phyloP scores from a whole-genome alignment of 495 filamentous ascomycete genomes.

The Cercophora newfieldiana region DNA sequence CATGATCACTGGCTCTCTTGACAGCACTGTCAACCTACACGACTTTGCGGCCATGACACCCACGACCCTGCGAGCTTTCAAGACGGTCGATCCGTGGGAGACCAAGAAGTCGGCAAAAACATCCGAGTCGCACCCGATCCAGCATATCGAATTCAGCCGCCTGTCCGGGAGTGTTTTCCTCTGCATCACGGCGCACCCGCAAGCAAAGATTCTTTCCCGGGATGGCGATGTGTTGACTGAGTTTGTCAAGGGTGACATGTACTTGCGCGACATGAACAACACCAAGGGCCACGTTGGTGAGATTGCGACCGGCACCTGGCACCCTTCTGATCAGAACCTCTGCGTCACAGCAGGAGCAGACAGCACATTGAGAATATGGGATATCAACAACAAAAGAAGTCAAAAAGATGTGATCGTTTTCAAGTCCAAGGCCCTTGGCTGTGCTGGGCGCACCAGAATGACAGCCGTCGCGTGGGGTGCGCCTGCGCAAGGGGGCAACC shows the following conservation, averaged over 20 bases:
- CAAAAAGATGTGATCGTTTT: constrained; percentile 95
- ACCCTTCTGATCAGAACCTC: constrained; percentile 75
- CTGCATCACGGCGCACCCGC: constrained; percentile 80
- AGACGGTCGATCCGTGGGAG: constrained; percentile 81
- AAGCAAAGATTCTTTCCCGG: constrained; percentile 83
- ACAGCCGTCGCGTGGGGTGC: constrained; percentile 89
- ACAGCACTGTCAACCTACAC: constrained; percentile 88
- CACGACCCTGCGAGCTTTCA: constrained; percentile 89
- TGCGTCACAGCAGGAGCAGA: constrained; percentile 91
- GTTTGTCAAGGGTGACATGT: constrained; percentile 97
- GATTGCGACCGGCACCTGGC: constrained; percentile 83
- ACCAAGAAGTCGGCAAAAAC: constrained; percentile 66
- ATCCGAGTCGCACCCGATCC: constrained; percentile 82
- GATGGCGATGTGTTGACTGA: constrained; percentile 84
- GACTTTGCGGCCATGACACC: constrained; percentile 96
- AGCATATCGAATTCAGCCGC: constrained; percentile 84
- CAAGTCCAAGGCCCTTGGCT: constrained; percentile 82
- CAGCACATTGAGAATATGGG: constrained; percentile 94
- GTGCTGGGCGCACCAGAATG: constrained; percentile 89
- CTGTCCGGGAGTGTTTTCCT: constrained; percentile 78
- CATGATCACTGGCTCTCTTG: constrained; percentile 83
- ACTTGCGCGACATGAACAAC: constrained; percentile 91
- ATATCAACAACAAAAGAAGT: constrained; percentile 79
- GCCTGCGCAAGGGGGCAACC: constrained; percentile 70
- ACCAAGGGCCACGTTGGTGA: constrained; percentile 95